Percentiles rank a stretch among this genome's conserved stretches.
Conservation (phyloP, 2,329 filamentous ascomycete species). For the Penicillium sp. region DNA sequence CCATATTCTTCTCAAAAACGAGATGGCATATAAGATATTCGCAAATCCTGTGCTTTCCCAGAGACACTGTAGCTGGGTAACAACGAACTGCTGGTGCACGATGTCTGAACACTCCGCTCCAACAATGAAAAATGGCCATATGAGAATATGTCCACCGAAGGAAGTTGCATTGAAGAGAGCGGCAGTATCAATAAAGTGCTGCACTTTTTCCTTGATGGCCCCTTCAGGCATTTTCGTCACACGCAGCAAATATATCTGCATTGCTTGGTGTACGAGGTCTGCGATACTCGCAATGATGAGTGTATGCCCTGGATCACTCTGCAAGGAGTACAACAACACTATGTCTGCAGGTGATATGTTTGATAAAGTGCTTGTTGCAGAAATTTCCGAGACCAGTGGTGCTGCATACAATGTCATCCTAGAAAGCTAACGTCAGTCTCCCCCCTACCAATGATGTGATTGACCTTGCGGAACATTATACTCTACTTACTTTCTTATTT, state of each 20-base stretch:
- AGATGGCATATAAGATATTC: constrained; percentile 9
- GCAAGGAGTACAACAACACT: constrained; percentile 13
- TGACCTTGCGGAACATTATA: not conserved
- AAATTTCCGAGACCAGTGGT: constrained; percentile 9
- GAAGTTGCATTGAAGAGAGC: constrained; percentile 8
- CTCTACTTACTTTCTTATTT: not conserved
- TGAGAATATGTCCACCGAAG: constrained; percentile 5
- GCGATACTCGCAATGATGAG: constrained; percentile 6
- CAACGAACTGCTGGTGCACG: constrained; percentile 3
- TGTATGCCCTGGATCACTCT: not conserved
- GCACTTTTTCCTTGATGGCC: not conserved
- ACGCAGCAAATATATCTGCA: constrained; percentile 12
- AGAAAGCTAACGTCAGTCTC: not conserved
- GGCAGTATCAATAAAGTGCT: constrained; percentile 1
- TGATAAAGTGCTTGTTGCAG: constrained; percentile 1
- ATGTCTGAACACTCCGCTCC: constrained; percentile 1
- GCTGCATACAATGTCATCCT: constrained; percentile 17
- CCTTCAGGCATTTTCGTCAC: not conserved
- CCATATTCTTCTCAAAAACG: constrained; percentile 4
- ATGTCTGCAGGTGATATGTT: constrained; percentile 5
- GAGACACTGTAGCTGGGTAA: constrained; percentile 2
- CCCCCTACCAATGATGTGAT: too few species aligned
- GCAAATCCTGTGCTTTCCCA: constrained; percentile 10
- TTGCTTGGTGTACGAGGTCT: constrained; percentile 12
- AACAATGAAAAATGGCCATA: constrained; percentile 15